Evolutionary conservation across 371 early-diverging fungal genomes (phyloP), one percentile per base, ranked within the genome.

Genomic region (Rhizopus delemar): DNA sequence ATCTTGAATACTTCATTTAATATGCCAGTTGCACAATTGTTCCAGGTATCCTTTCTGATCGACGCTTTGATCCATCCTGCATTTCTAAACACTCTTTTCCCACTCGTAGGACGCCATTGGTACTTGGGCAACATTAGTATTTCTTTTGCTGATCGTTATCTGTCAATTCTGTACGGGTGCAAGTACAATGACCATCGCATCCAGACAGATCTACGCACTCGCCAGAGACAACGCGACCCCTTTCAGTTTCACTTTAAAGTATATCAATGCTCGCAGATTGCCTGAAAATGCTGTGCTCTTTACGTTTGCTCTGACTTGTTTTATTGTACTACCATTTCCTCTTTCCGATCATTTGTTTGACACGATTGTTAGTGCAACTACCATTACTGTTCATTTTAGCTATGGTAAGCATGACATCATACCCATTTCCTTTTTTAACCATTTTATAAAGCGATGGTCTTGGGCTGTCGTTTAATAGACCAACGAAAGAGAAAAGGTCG

Each of bases 301-400:
- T 32, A 74, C 75, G 1, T 67, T 73, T 9, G 8, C 60, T 2
- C 15, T 78, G 9, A 64, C 80, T 3, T 71, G 71, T 8, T 33
- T 66, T 12, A 71, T 83, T 36, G 46, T 80, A 8, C 56, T 71
- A 9, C 77, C 81, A 28, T 73, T 80, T 52, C 74, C 73, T 11
- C 51, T 77, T 15, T 65, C 70, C 1, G 75, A 73, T 12, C 57
- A 68, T 53, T 55, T 69, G 2, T 83, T 83, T 58, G 77, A 84
- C 31, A 88, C 87, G 28, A 80, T 90, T 51, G 71, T 86, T 16
- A 85, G 86, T 61, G 84, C 88, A 35, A 79, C 86, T 1, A 87
- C 88, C 12, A 85, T 88, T 51, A 86, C 86, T n/a, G 71, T 85
- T 35, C 86, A 86, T 70, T 75, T 88, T 46, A 84, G 86, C 22